A percentile compares a stretch with the other conserved stretches of the same genome.
Conservation (phyloP, 495 filamentous ascomycete genomes). For the Neurospora tetrasperma region DNA sequence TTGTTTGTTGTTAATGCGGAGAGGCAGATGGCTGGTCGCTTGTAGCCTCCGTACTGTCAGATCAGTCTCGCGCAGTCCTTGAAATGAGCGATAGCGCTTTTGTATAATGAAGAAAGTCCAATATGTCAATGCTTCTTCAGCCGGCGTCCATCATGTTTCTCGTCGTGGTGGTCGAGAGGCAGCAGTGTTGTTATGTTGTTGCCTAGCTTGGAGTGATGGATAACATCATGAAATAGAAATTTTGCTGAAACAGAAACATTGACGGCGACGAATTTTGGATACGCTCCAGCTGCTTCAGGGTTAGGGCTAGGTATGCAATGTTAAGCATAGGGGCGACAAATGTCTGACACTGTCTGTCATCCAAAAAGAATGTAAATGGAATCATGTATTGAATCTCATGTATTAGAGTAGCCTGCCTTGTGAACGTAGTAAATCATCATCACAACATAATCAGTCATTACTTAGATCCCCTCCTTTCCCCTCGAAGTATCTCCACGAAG, state of each 20-base stretch:
- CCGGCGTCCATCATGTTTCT: not conserved
- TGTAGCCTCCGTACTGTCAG: not conserved
- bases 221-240: not conserved
- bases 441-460: not conserved
- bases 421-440: not conserved
- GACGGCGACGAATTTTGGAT: not conserved
- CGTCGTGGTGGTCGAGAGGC: not conserved
- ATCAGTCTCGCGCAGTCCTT: not conserved
- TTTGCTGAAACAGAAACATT: not conserved
- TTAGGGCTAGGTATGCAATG: not conserved
- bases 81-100: not conserved
- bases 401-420: not conserved
- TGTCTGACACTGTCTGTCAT: not conserved
- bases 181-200: not conserved
- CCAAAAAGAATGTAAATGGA: not conserved
- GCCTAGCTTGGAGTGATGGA: no score
- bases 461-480: not conserved
- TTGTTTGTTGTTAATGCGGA: no score
- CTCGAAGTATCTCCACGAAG: not conserved
- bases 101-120: no score
- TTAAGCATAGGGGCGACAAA: no score
- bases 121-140: not conserved
- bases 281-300: not conserved
- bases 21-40: not conserved
- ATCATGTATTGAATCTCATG: not conserved